Conservation (phyloP, 768 basidiomycete species). For the Epithele typhae region DNA sequence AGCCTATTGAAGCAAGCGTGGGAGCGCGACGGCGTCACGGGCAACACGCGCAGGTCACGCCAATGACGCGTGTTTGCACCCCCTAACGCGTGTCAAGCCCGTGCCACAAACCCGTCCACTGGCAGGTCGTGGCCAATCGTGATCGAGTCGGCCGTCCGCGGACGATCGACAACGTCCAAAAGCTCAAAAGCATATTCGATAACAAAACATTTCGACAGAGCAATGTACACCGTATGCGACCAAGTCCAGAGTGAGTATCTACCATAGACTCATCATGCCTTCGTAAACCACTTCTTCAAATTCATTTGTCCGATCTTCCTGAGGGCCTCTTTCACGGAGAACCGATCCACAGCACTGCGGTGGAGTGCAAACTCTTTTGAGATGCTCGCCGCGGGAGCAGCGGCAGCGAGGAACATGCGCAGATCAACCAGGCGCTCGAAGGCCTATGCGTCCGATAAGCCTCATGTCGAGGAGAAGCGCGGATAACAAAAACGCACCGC, state of each 20-base stretch:
- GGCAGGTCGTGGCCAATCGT: too few species aligned
- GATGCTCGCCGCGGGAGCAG: slow-evolving; percentile 42
- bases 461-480: background rate
- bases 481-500: slow-evolving; percentile 42
- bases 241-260: background rate
- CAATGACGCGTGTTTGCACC: slow-evolving; percentile 8
- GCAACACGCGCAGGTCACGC: slow-evolving; percentile 7
- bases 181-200: too few species aligned
- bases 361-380: slow-evolving; percentile 74
- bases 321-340: slow-evolving; percentile 64
- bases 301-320: slow-evolving; percentile 63
- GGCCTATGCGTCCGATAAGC: slow-evolving; percentile 41
- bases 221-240: background rate
- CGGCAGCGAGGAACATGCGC: slow-evolving; percentile 51
- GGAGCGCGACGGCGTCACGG: background rate
- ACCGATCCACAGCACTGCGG: slow-evolving; percentile 58
- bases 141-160: too few species aligned
- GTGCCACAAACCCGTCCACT: background rate
- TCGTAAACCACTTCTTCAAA: slow-evolving; percentile 75
- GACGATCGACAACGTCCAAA: too few species aligned
- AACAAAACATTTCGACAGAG: too few species aligned
- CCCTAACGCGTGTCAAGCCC: slow-evolving; percentile 10
- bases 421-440: slow-evolving; percentile 65
- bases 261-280: slow-evolving; percentile 35
- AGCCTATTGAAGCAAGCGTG: slow-evolving; percentile 2